Percentiles rank a stretch among this genome's conserved stretches.
phyloP scores from a whole-genome alignment of 768 basidiomycete species.

The Leccinum variicolor region DNA sequence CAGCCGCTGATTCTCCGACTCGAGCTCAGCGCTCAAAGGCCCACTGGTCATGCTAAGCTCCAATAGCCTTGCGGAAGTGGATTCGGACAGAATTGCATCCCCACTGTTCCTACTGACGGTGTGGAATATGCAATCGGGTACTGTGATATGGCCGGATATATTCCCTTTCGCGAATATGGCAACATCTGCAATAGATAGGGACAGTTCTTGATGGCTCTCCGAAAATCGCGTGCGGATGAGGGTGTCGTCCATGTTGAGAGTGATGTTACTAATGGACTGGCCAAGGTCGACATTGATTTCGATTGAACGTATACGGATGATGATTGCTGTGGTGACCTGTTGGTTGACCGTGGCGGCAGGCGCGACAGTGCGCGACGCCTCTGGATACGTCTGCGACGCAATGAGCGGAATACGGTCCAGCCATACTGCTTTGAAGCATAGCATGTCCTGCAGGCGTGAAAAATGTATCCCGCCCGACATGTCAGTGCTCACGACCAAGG shows the following conservation, averaged over 20 bases:
- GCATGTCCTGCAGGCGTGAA: conserved; percentile 84
- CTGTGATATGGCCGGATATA: conserved; percentile 61
- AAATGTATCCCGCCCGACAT: conserved; percentile 77
- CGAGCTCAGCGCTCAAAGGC: conserved; percentile 57
- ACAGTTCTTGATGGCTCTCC: conserved; percentile 58
- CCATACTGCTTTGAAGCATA: conserved; percentile 96
- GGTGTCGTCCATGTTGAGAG: conserved; percentile 60
- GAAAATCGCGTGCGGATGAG: conserved; percentile 66
- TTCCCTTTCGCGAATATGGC: conserved; percentile 61
- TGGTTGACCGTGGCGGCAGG: conserved; percentile 28
- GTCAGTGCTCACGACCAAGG: conserved; percentile 81
- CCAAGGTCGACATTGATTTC: conserved; percentile 80
- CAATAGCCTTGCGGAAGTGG: conserved; percentile 50
- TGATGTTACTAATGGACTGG: conserved; percentile 74
- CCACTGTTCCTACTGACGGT: conserved; percentile 63
- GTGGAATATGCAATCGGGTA: conserved; percentile 73
- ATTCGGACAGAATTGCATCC: conserved; percentile 32
- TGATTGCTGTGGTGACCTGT: conserved; percentile 56
- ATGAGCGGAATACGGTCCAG: conserved; percentile 82
- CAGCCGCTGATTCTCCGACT: conserved; percentile 74
- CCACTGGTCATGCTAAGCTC: conserved; percentile 76
- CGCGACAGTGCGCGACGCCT: conserved; percentile 17
- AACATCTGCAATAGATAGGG: conserved; percentile 58
- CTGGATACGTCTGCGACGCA: conserved; percentile 36
- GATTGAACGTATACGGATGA: conserved; percentile 71